phyloP scores from a whole-genome alignment of 192 early-diverging fungal genomes.

The Backusella tuberculispora region DNA sequence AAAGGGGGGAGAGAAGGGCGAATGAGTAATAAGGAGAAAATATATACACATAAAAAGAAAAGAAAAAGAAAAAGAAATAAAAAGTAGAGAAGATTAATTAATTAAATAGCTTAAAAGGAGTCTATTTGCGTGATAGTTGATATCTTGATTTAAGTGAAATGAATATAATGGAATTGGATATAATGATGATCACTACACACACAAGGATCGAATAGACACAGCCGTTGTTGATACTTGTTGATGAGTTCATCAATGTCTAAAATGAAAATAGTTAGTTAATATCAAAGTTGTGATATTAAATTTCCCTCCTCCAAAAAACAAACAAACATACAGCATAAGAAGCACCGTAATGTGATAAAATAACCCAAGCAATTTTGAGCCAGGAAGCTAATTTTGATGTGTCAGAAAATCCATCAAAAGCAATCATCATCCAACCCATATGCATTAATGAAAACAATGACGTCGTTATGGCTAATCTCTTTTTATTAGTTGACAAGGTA shows the following conservation, averaged over 20 bases:
- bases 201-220: slow-evolving; percentile 49
- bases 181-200: slow-evolving; percentile 30
- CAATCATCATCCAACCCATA: slow-evolving; percentile 75
- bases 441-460: slow-evolving; percentile 73
- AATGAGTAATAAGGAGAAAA: too few relatives aligned
- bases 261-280: not conserved
- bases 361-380: slow-evolving; percentile 53
- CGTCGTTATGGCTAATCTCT: slow-evolving; percentile 64
- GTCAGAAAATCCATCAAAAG: slow-evolving; percentile 67
- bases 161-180: slow-evolving; percentile 16
- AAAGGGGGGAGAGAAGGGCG: too few relatives aligned
- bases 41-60: too few relatives aligned
- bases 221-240: slow-evolving; percentile 40
- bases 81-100: too few relatives aligned
- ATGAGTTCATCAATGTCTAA: slow-evolving; percentile 56
- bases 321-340: slow-evolving; percentile 58
- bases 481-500: slow-evolving; percentile 1
- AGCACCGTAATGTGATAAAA: slow-evolving; percentile 68
- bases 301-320: too few relatives aligned
- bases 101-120: not conserved
- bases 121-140: not conserved
- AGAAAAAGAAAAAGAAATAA: too few relatives aligned
- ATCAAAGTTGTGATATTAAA: not conserved
- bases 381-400: slow-evolving; percentile 26
- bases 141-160: slow-evolving; percentile 17